Conservation (phyloP, 2,329 filamentous ascomycete genomes). For the Calonectria hawksworthii region DNA sequence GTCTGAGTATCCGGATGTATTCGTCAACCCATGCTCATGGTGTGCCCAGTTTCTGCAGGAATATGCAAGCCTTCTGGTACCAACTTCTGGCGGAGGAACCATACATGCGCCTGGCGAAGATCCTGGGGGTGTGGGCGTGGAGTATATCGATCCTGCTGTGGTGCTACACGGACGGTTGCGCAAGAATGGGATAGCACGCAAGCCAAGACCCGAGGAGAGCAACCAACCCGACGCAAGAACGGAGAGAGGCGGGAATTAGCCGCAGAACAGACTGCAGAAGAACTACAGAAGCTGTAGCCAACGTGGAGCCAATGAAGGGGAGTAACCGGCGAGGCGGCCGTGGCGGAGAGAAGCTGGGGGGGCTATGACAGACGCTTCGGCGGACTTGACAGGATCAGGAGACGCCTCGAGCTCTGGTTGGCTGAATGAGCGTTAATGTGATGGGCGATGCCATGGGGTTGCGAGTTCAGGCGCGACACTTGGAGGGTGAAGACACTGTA, state of each 20-base stretch:
- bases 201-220: conserved; percentile 33
- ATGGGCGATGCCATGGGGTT: conserved; percentile 29
- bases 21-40: background rate
- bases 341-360: conserved; percentile 7
- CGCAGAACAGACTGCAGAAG: conserved; percentile 33
- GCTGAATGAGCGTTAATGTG: conserved; percentile 31
- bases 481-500: conserved; percentile 36
- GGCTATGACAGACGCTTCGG: conserved; percentile 26
- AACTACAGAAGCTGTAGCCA: conserved; percentile 26
- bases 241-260: conserved; percentile 15
- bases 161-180: conserved; percentile 21
- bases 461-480: conserved; percentile 37
- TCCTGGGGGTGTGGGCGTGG: conserved; percentile 15
- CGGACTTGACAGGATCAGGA: conserved; percentile 12
- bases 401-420: conserved; percentile 29
- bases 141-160: background rate
- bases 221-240: conserved; percentile 20
- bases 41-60: conserved; percentile 9
- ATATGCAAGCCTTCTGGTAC: background rate
- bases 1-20: conserved; percentile 4
- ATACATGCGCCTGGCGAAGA: background rate
- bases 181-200: conserved; percentile 28
- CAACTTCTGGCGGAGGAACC: background rate
- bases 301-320: conserved; percentile 32
- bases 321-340: background rate